phyloP scores from a whole-genome alignment of 139 green algal species.

The Zygnema cylindricum region DNA sequence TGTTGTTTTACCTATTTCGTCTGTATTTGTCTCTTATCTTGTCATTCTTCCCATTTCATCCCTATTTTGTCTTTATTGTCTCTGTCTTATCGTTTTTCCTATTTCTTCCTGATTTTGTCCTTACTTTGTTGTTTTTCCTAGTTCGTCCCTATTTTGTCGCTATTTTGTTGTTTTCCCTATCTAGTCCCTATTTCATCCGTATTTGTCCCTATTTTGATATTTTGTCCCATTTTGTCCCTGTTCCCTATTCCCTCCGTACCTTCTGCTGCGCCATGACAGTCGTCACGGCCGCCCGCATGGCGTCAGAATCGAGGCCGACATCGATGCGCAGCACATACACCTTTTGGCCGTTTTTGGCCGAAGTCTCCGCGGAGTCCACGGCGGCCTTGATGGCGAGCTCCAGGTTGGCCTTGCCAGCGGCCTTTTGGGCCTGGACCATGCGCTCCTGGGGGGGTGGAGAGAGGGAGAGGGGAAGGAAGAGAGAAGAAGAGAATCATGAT shows the following conservation, averaged over 20 bases:
- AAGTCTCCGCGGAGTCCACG: constrained; percentile 48
- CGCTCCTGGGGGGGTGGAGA: constrained; percentile 11
- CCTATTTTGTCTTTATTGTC: too few species aligned
- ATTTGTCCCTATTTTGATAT: too few species aligned
- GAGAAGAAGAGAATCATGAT: not conserved
- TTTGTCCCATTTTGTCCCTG: not conserved
- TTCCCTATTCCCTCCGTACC: not conserved
- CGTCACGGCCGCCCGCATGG: constrained; percentile 72
- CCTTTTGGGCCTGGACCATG: constrained; percentile 81
- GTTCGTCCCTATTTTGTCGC: too few species aligned
- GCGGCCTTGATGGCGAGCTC: constrained; percentile 64
- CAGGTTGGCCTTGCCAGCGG: constrained; percentile 77
- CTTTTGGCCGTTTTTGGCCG: constrained; percentile 44
- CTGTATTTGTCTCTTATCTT: too few species aligned
- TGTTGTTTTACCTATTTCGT: too few species aligned
- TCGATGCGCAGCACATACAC: constrained; percentile 62
- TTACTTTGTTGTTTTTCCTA: not conserved
- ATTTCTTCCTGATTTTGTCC: not conserved
- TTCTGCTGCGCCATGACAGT: constrained; percentile 54
- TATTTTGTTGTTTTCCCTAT: not conserved
- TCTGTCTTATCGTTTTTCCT: not conserved
- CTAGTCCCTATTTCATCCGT: not conserved
- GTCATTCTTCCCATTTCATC: too few species aligned
- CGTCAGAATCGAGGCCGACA: constrained; percentile 78
- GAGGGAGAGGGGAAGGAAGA: not conserved